Evolutionary conservation across 2,329 filamentous ascomycete species (phyloP), one percentile per base, ranked within the genome.

Genomic region (Pestalotiopsis sp.): DNA sequence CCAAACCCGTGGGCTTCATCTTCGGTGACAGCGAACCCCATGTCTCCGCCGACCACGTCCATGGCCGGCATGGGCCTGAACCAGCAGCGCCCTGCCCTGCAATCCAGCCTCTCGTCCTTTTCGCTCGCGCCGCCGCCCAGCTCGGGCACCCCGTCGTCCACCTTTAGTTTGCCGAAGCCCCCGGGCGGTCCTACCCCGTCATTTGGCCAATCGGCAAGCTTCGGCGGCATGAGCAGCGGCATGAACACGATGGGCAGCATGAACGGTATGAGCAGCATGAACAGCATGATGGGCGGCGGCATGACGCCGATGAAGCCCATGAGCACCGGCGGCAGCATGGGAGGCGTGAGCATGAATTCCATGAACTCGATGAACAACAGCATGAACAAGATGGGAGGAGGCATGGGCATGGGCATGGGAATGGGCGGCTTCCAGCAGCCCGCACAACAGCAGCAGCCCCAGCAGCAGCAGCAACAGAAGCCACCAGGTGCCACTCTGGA

Each of bases 91-190:
- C 82, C 80, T 1, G 68, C 76, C 13, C 72, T 83, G 67, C 76
- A 80, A 12, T 78, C 75, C 63, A 76, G 76, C 59, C 70, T 76
- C 3, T 83, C 85, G 3, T 86, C 87, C 0, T 90, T 90, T 75
- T 89, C 88, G 1, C 79, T 90, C 17, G 83, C 88, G 6, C 88
- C 88, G 3, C 87, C 88, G 1, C 84, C 88, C 12, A 75, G 80
- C 14, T 74, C 75, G 39, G 74, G 72, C 39, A 74, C 71, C 12
- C 71, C 71, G 5, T 69, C 80, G 2, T 80, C 83, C 0, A 77
- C 81, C 1, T 88, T 88, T 73, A 82, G 84, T 68, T 78, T 88
- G 25, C 78, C 82, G 4, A 82, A 85, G 1, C 84, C 86, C 4
- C 83, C 84, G 0, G 77, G 75, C 67, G 71, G 64, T 65, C 74